A percentile compares a stretch with the other conserved stretches of the same genome.
These are phyloP conservation scores for Thamnidium elegans DNA, from an alignment of 192 early-diverging fungal genomes.

Conservation along the genomic window DNA sequence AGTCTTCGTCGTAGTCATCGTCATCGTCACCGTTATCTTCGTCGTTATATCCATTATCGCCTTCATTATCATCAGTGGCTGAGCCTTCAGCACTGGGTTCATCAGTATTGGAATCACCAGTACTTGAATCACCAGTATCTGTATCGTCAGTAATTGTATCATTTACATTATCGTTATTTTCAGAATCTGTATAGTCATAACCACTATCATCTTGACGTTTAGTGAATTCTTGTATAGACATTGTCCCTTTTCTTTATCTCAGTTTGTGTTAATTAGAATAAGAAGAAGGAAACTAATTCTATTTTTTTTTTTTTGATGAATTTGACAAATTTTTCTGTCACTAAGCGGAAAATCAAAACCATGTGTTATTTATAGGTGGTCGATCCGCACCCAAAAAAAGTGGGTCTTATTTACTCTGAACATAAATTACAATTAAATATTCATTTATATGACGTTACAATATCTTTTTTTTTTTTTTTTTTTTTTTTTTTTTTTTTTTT, in stretches of 20 bases:
- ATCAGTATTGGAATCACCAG: no score
- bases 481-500: no score
- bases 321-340: background rate
- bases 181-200: background rate
- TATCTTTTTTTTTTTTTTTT: no score
- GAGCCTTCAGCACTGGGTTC: no score
- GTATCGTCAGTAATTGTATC: background rate
- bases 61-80: background rate
- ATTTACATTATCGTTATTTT: background rate
- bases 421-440: no score
- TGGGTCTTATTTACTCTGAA: no score
- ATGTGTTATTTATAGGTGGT: no score
- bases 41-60: background rate
- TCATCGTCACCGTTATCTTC: background rate
- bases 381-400: no score
- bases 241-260: no score
- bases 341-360: no score
- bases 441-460: no score
- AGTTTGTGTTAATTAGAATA: constrained; percentile 7
- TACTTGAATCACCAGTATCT: background rate
- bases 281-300: background rate
- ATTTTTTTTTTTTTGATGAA: background rate
- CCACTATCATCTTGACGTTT: background rate
- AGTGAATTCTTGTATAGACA: background rate
- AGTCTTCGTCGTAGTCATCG: background rate